A percentile compares a stretch with the other conserved stretches of the same genome.
Evolutionary conservation across 805 yeast genomes (phyloP).

Genomic region (Candida rishiriensis): DNA sequence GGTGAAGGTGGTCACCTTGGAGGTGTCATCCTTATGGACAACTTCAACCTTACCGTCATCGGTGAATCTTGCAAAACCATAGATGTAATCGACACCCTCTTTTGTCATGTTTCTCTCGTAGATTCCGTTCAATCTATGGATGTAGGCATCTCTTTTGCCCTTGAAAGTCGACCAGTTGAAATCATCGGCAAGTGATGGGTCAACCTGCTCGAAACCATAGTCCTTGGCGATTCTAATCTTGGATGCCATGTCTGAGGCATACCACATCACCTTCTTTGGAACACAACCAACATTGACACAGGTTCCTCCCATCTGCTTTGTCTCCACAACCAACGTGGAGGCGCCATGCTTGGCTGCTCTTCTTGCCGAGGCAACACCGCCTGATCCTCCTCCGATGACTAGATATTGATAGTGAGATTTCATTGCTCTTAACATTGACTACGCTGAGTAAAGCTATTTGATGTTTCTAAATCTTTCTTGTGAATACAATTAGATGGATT

Average conservation of each 20-base stretch:
- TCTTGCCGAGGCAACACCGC: conserved; percentile 98
- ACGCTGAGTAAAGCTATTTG: neutral
- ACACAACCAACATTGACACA: conserved; percentile 99
- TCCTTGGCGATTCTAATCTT: conserved; percentile 69
- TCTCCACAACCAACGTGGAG: conserved; percentile 77
- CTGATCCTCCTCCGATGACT: conserved; percentile 98
- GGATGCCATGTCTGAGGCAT: conserved; percentile 85
- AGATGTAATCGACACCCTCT: conserved; percentile 84
- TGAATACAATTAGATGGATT: too few relatives aligned
- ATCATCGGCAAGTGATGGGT: conserved; percentile 46
- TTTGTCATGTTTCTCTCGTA: conserved; percentile 82
- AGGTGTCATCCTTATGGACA: conserved; percentile 54
- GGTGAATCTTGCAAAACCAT: conserved; percentile 80
- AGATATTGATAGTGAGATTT: conserved; percentile 74
- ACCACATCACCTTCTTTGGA: conserved; percentile 99
- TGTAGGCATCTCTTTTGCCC: conserved; percentile 87
- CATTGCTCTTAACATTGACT: conserved; percentile 27
- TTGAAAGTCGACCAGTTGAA: conserved; percentile 85
- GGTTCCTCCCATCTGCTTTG: conserved; percentile 87
- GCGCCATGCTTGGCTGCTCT: conserved; percentile 95
- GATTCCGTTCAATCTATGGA: conserved; percentile 83
- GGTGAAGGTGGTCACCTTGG: conserved; percentile 47
- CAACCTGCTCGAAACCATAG: conserved; percentile 70
- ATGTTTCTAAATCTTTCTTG: too few relatives aligned
- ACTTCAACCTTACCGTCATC: conserved; percentile 77